Base-by-base conservation (phyloP, 1,284 basidiomycete genomes). In the Ganoderma lucidum region DNA sequence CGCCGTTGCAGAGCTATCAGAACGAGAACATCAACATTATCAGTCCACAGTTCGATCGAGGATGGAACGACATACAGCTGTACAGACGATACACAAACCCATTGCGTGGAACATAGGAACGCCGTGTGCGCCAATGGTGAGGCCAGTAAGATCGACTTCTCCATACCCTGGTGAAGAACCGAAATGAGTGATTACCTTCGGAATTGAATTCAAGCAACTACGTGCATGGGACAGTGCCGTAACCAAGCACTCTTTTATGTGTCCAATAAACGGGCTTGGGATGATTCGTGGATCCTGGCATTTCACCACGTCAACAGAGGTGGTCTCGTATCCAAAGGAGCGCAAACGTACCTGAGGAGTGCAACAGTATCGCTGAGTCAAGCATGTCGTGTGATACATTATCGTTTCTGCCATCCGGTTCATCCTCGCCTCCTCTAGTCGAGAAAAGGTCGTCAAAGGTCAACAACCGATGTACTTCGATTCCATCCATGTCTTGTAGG, bases 221-320 rank as follows among this genome's bases (percentile, higher is more conserved):
- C 45, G 32, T 17, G 51, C 62, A 63, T 37, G 62, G 45, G 28
- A 63, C 45, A 3, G 62, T 63, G 6, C 62, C 62, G 12, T 63
- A 63, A 19, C 48, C 28, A 19, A 63, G n/a, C 2, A 51, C 44
- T 35, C 45, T 32, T 41, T 51, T 68, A 37, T 65, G 64, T 1
- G 66, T 66, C 69, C 71, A 72, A 14, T 51, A 45, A 8, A 73
- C 70, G 6, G 72, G 74, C 32, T 75, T 75, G 17, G 74, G 74
- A 39, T 69, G 68, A 6, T 71, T 66, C 1, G 72, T 72, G 15
- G 68, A 69, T 8, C 73, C 73, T 70, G 62, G 19, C 17, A 14
- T 30, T 10, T 32, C 15, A 37, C 10, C 1, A 28, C 12, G 51
- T 55, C 51, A 55, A 6, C 10, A 3, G 12, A 19, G 14, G 14